Conservation (phyloP, 495 filamentous ascomycete genomes). For the Diplogelasinospora grovesii region DNA sequence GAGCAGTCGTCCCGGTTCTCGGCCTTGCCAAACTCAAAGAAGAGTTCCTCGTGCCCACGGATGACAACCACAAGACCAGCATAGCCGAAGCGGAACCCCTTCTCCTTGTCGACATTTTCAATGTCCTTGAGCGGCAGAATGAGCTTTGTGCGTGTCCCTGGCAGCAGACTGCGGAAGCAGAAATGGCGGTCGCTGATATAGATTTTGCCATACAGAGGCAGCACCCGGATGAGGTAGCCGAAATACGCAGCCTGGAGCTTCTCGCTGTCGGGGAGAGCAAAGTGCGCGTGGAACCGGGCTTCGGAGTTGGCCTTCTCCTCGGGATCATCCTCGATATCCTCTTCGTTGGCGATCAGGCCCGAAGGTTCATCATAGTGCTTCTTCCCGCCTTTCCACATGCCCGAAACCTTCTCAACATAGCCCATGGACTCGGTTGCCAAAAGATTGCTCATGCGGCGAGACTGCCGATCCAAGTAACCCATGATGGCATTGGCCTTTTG, state of each 20-base stretch:
- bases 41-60: constrained; percentile 89
- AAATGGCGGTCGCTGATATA: constrained; percentile 88
- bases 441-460: constrained; percentile 74
- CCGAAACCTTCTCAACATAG: constrained; percentile 94
- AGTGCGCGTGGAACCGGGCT: constrained; percentile 81
- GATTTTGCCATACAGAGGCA: constrained; percentile 94
- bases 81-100: constrained; percentile 88
- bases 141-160: constrained; percentile 87
- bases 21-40: constrained; percentile 81
- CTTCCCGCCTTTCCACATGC: constrained; percentile 90
- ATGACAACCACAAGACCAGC: constrained; percentile 88
- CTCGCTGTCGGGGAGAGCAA: constrained; percentile 77
- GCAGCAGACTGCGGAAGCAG: constrained; percentile 88
- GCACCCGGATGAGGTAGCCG: constrained; percentile 75
- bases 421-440: constrained; percentile 93
- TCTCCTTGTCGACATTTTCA: constrained; percentile 91
- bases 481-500: constrained; percentile 82
- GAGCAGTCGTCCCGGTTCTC: constrained; percentile 84
- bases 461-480: constrained; percentile 67
- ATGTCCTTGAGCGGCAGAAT: constrained; percentile 88
- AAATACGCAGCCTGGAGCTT: constrained; percentile 88
- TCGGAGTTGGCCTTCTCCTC: constrained; percentile 53
- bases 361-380: constrained; percentile 79
- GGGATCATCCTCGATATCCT: constrained; percentile 52
- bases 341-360: constrained; percentile 58